phyloP scores from a whole-genome alignment of 306 rosid genomes.

The Senna tora region DNA sequence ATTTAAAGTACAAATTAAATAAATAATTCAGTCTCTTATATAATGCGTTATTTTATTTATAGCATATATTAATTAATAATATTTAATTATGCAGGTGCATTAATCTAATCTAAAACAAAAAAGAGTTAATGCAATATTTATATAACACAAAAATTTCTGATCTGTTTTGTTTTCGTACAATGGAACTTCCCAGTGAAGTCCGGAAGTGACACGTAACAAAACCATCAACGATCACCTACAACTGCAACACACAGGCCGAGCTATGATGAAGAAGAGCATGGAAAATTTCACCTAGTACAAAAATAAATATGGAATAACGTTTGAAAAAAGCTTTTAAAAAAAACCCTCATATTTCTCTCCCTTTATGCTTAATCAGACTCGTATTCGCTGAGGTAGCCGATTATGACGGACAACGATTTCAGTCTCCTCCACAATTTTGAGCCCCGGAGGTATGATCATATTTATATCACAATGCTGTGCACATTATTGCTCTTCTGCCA shows the following conservation, averaged over 20 bases:
- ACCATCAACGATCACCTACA: not conserved
- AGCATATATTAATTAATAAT: no score
- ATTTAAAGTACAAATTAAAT: no score
- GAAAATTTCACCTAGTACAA: not conserved
- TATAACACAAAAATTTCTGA: no score
- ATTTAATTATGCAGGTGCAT: no score
- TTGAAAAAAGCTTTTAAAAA: conserved; percentile 21
- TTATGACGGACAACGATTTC: conserved; percentile 58
- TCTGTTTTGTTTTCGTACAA: no score
- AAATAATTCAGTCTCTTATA: no score
- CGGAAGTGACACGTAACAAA: not conserved
- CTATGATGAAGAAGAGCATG: not conserved
- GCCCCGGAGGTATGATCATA: conserved; percentile 51
- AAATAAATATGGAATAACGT: conserved; percentile 15
- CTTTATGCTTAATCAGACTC: conserved; percentile 12
- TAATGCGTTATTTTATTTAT: no score
- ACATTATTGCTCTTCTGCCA: not conserved
- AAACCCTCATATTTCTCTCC: conserved; percentile 35
- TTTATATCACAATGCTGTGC: not conserved
- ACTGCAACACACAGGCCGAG: not conserved
- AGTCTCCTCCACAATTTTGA: conserved; percentile 59
- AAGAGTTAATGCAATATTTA: no score
- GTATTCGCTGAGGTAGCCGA: conserved; percentile 38
- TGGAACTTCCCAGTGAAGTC: not conserved
- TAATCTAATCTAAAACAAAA: no score